phyloP scores from a whole-genome alignment of 768 basidiomycete genomes.

The Goffeauzyma gilvescens region DNA sequence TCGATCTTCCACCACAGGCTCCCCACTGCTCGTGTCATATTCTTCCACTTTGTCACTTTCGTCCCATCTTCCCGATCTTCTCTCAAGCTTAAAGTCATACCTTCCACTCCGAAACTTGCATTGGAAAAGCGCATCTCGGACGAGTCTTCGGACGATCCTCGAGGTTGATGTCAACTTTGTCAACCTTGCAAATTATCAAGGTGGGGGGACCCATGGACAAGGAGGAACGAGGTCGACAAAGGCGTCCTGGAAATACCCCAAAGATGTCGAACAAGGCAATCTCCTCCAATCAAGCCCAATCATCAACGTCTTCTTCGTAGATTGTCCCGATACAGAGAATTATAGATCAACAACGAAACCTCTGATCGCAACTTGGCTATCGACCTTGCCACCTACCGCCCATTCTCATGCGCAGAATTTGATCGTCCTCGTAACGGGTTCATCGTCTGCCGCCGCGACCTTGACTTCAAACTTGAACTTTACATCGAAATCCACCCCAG shows the following conservation, averaged over 20 bases:
- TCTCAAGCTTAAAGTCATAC: slow-evolving; percentile 20
- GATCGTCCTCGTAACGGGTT: slow-evolving; percentile 64
- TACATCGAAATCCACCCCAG: no score
- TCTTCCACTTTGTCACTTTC: not conserved
- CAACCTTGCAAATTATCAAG: slow-evolving; percentile 21
- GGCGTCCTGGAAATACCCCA: slow-evolving; percentile 18
- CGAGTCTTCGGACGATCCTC: slow-evolving; percentile 67
- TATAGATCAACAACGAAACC: slow-evolving; percentile 62
- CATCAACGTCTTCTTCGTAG: slow-evolving; percentile 64
- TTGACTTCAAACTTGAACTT: slow-evolving; percentile 10
- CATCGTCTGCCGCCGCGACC: slow-evolving; percentile 35
- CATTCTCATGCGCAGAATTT: slow-evolving; percentile 31
- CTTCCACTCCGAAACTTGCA: slow-evolving; percentile 71
- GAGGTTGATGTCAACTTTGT: slow-evolving; percentile 62
- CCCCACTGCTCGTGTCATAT: slow-evolving; percentile 6
- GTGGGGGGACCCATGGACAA: slow-evolving; percentile 52
- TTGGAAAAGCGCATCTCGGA: slow-evolving; percentile 62
- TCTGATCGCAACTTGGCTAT: slow-evolving; percentile 86
- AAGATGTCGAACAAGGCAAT: slow-evolving; percentile 34
- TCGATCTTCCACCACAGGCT: no score
- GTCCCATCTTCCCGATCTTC: slow-evolving; percentile 4
- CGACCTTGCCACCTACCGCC: slow-evolving; percentile 12
- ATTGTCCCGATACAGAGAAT: slow-evolving; percentile 55
- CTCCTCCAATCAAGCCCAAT: slow-evolving; percentile 62
- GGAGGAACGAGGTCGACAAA: slow-evolving; percentile 55